Evolutionary conservation across 1,284 basidiomycete genomes (phyloP).

Genomic region (Cerrena zonata): DNA sequence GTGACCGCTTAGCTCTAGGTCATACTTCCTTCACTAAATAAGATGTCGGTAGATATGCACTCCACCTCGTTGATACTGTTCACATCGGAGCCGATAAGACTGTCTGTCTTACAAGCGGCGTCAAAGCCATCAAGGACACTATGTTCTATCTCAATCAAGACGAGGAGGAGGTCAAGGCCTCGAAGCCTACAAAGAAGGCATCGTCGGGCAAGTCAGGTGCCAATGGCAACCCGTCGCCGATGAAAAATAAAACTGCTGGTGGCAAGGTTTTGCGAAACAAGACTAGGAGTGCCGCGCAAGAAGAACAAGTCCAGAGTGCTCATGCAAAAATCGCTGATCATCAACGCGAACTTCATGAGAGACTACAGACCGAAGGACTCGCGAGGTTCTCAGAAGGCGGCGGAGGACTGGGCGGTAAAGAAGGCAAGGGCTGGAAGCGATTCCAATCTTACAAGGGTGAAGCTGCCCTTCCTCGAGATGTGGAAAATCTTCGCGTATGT

Average conservation of each 20-base stretch:
- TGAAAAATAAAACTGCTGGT: slow-evolving; percentile 69
- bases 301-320: slow-evolving; percentile 70
- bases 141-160: slow-evolving; percentile 78
- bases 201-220: slow-evolving; percentile 39
- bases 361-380: slow-evolving; percentile 78
- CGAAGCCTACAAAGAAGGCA: slow-evolving; percentile 52
- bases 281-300: slow-evolving; percentile 73
- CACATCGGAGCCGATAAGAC: slow-evolving; percentile 64
- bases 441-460: slow-evolving; percentile 98
- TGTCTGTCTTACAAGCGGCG: slow-evolving; percentile 76
- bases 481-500: slow-evolving; percentile 70
- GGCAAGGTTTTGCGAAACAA: slow-evolving; percentile 81
- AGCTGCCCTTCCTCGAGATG: slow-evolving; percentile 77
- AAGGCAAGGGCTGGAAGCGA: slow-evolving; percentile 87
- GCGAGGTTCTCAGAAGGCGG: slow-evolving; percentile 79
- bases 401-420: slow-evolving; percentile 65
- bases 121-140: slow-evolving; percentile 79
- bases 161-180: slow-evolving; percentile 41
- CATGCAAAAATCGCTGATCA: slow-evolving; percentile 78
- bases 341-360: slow-evolving; percentile 79
- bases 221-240: slow-evolving; percentile 55
- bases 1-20: slow-evolving; percentile 16
- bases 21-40: background rate
- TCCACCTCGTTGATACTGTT: slow-evolving; percentile 89
- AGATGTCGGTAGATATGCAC: slow-evolving; percentile 61